These are phyloP conservation scores for Sutorius australiensis DNA, from an alignment of 768 basidiomycete species.

Conservation along the genomic window DNA sequence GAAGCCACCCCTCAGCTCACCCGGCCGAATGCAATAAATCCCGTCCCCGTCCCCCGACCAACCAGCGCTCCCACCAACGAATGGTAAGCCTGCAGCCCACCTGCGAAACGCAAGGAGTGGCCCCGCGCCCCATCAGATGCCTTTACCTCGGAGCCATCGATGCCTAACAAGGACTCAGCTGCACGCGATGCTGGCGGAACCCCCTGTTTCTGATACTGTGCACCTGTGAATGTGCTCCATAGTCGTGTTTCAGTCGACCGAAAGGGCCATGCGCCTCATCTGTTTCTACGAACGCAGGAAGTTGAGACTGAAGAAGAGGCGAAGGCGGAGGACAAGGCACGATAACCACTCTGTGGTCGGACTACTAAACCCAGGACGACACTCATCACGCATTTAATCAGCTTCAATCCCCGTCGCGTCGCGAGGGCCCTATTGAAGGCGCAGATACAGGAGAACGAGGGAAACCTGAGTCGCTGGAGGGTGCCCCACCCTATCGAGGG, in stretches of 20 bases:
- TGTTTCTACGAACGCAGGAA: background rate
- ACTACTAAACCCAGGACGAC: background rate
- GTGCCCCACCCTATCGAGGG: background rate
- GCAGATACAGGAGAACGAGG: too few relatives aligned
- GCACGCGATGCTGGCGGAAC: background rate
- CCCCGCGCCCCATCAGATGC: slow-evolving; percentile 6
- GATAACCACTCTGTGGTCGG: slow-evolving; percentile 17
- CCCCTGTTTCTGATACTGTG: background rate
- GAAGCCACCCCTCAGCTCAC: background rate
- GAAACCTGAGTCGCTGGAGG: background rate
- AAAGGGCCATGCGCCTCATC: slow-evolving; percentile 13
- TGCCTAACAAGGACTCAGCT: slow-evolving; percentile 2
- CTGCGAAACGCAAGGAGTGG: slow-evolving; percentile 11
- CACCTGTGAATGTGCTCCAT: slow-evolving; percentile 13
- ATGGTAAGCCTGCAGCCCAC: background rate
- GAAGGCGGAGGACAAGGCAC: background rate
- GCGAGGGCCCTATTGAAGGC: background rate
- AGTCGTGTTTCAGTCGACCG: slow-evolving; percentile 20
- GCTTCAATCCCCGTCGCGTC: background rate
- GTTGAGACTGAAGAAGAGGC: background rate
- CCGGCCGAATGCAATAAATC: background rate
- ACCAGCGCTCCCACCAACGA: background rate
- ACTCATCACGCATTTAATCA: slow-evolving; percentile 20
- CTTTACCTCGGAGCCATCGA: slow-evolving; percentile 17
- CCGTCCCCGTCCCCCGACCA: background rate